Base-by-base conservation (phyloP, 176 grass and related monocot species). In the Oryza brachyantha region DNA sequence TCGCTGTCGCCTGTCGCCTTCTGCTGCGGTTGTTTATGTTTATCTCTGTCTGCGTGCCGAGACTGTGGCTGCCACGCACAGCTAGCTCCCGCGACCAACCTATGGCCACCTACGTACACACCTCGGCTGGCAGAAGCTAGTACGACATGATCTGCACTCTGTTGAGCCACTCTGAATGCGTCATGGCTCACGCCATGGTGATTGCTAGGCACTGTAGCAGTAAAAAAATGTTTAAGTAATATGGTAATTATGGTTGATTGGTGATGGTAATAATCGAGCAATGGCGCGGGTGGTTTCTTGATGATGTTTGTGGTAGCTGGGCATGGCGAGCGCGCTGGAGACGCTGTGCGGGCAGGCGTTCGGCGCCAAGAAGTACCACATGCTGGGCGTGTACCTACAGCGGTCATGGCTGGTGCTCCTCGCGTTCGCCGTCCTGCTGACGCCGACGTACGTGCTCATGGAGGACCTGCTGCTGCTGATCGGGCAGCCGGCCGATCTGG, bases 271-370 rank as follows among this genome's bases (percentile, higher is more conserved):
- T 36, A 35, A 61, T 25, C 4, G 0, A 57, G 52, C 52, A 41
- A 14, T 36, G 28, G 6, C 13, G 60, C 0, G 45, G 45, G 28
- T 25, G 60, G 27, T 24, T 48, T 77, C 61, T 37, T 72, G 10
- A 12, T 1, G 1, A 22, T 28, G 17, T 42, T 42, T 17, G 42
- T 67, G 31, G 31, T 2, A 91, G 85, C 78, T 91, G 21, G 89
- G 89, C 41, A 91, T 92, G 90, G 90, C 76, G 80, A 92, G 90
- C 66, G 90, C 90, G 25, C 68, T 92, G 76, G 86, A 92, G 48
- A 92, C 90, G 46, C 71, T 92, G 39, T 92, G 86, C 61, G 86
- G 90, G 5, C 86, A 89, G 31, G 86, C 90, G 27, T 92, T 57
- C 65, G 86, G 86, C 3, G 90, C 86, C 2, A 84, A 80, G 86